These are phyloP conservation scores for Tricholomella constricta DNA, from an alignment of 768 basidiomycete genomes.

Conservation along the genomic window DNA sequence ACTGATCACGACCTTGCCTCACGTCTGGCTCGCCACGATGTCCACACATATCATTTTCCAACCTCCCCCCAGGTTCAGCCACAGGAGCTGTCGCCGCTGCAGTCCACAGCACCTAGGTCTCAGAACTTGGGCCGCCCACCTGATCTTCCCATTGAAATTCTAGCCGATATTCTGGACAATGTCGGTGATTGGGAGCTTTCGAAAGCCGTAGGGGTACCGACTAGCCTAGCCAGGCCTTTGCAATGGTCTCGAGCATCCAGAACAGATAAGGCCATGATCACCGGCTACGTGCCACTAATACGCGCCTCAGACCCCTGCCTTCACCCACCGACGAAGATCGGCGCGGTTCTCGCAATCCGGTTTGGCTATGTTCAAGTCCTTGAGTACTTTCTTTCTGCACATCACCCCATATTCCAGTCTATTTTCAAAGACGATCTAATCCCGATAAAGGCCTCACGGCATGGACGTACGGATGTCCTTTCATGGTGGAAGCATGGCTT, in stretches of 20 bases:
- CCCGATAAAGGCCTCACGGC: conserved; percentile 74
- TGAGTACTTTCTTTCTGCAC: conserved; percentile 67
- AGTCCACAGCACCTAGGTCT: conserved; percentile 29
- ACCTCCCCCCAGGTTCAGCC: conserved; percentile 28
- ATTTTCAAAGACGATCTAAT: conserved; percentile 70
- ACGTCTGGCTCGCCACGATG: conserved; percentile 73
- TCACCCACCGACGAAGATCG: conserved; percentile 67
- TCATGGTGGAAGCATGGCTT: conserved; percentile 79
- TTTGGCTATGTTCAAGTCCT: conserved; percentile 80
- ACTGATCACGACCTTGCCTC: conserved; percentile 65
- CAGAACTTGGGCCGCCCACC: conserved; percentile 40
- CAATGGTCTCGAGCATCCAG: conserved; percentile 73
- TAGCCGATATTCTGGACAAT: conserved; percentile 77
- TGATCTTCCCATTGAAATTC: conserved; percentile 74
- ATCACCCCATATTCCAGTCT: conserved; percentile 63
- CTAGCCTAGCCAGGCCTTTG: conserved; percentile 61
- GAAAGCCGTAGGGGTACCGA: conserved; percentile 74
- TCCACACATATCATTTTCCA: conserved; percentile 70
- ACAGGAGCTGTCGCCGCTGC: conserved; percentile 25
- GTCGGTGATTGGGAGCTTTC: conserved; percentile 85
- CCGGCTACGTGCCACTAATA: conserved; percentile 60
- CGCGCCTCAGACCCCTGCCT: conserved; percentile 56
- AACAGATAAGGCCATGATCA: conserved; percentile 74
- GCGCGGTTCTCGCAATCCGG: conserved; percentile 66
- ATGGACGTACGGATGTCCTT: conserved; percentile 72